Percentiles rank a stretch among this genome's conserved stretches.
Evolutionary conservation across 169 alveolate species (phyloP).

Genomic region (Perkinsus chesapeaki): DNA sequence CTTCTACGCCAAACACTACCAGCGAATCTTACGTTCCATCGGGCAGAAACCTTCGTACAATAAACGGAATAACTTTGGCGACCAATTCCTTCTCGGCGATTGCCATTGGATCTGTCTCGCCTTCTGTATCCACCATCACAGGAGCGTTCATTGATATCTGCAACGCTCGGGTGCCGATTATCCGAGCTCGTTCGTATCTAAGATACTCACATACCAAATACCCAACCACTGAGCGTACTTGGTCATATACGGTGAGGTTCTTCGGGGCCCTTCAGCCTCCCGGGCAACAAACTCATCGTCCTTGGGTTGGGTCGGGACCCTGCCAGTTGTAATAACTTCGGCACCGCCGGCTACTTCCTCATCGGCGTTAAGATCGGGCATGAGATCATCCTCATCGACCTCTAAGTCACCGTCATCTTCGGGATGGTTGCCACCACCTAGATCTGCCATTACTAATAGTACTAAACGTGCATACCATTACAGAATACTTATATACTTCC

Average conservation of each 20-base stretch:
- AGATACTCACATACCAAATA: not conserved
- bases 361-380: not conserved
- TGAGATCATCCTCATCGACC: not conserved
- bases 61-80: constrained; percentile 94
- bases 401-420: not conserved
- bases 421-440: not conserved
- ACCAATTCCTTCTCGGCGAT: constrained; percentile 97
- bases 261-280: constrained; percentile 59
- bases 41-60: constrained; percentile 96
- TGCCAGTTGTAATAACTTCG: not conserved
- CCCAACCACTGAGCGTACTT: constrained; percentile 33
- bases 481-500: not conserved
- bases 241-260: constrained; percentile 90
- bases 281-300: constrained; percentile 4
- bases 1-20: not conserved
- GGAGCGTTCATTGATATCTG: constrained; percentile 98
- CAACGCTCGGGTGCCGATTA: constrained; percentile 98
- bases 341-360: not conserved
- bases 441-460: not conserved
- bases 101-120: constrained; percentile 91
- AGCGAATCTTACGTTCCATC: constrained; percentile 65
- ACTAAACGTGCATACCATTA: not conserved
- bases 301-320: not conserved
- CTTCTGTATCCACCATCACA: constrained; percentile 67
- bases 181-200: constrained; percentile 94